Base-by-base conservation (phyloP, 768 basidiomycete species). In the Podaxis pistillaris region DNA sequence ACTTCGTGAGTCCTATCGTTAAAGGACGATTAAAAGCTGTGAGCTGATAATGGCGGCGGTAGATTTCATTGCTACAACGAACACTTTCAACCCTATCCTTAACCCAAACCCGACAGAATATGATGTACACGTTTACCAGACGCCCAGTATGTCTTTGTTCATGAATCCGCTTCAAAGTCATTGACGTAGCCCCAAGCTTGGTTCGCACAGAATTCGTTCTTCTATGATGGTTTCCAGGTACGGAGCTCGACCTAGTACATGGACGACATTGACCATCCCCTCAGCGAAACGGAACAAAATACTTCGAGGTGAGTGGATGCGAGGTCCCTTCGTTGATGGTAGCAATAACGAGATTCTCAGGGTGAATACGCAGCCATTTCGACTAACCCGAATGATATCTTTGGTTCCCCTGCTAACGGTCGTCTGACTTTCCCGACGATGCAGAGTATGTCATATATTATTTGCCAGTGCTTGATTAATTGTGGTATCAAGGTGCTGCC, bases 291-390 rank as follows among this genome's bases (percentile, higher is more conserved):
- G 86, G 83, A 7, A 84, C 82, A 17, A 79, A 74, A 54, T 88
- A 85, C 73, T 86, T 88, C 55, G 82, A 86, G 73, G 82, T 81
- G 58, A 54, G 44, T 57, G 13, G n/a, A n/a, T 52, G 22, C 56
- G 26, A 6, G 22, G 55, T 46, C 58, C n/a, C 13, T 4, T 47
- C 53, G 17, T 17, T 19, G 2, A 17, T 19, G 6, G 22, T 13
- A 11, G 24, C 9, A n/a, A 28, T 38, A 6, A 36, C 13, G 38
- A 41, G 28, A 15, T 58, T 53, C 30, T 55, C 64, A 81, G 80
- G 86, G 87, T 9, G 86, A 88, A 74, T 87, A 87, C 62, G 84
- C 87, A 11, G 81, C 81, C 5, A 83, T 84, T 40, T 86, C 84
- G 0, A 84, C 81, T 37, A 84, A 87, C 64, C 58, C 79, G 0